Evolutionary conservation across 768 basidiomycete species (phyloP).

Genomic region (Gautieria morchelliformis): DNA sequence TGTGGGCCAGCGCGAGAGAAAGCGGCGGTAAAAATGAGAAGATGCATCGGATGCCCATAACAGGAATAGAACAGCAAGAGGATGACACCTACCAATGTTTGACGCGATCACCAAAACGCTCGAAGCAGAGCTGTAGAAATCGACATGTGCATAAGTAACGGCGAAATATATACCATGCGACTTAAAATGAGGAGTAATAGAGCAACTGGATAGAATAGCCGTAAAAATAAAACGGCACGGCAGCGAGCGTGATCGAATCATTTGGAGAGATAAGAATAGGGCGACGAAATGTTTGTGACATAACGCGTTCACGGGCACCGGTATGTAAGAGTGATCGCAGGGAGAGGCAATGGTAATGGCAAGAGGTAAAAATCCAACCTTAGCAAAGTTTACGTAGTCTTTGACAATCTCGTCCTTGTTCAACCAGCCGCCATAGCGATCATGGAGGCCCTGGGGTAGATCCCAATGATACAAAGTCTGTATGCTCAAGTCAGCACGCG

Average conservation of each 20-base stretch:
- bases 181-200: not conserved
- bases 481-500: conserved; percentile 10
- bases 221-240: not conserved
- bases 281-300: not conserved
- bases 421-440: conserved; percentile 68
- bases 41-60: not conserved
- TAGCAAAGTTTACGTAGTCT: conserved; percentile 56
- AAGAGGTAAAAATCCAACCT: conserved; percentile 23
- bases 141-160: too few species aligned
- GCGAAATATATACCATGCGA: not conserved
- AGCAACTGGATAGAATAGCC: not conserved
- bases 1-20: conserved; percentile 6
- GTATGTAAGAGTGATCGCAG: not conserved
- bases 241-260: not conserved
- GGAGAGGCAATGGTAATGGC: not conserved
- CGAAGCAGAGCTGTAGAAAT: conserved; percentile 50
- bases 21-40: not conserved
- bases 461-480: conserved; percentile 76
- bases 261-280: conserved; percentile 6
- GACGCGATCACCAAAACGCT: conserved; percentile 66
- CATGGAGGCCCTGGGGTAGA: conserved; percentile 63
- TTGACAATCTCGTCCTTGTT: conserved; percentile 60
- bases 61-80: not conserved
- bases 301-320: not conserved
- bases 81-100: conserved; percentile 48